These are phyloP conservation scores for Globisporangium yorkense DNA, from an alignment of 352 stramenopile species.

Conservation along the genomic window DNA sequence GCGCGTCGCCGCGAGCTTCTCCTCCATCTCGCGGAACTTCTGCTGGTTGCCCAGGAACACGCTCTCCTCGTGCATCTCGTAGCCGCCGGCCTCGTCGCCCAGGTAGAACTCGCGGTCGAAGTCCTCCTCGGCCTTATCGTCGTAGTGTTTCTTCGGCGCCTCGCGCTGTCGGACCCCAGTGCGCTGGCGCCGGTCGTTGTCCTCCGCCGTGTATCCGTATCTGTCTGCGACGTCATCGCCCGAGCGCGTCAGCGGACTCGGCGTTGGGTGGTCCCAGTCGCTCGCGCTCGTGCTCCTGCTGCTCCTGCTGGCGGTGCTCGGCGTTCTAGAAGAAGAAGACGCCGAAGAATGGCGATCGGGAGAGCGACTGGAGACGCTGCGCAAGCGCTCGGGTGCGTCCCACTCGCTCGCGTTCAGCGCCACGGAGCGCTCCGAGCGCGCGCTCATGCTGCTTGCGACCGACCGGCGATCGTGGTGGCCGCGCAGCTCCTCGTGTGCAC, in stretches of 20 bases:
- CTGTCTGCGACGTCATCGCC: conserved; percentile 5
- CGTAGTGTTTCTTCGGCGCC: conserved; percentile 71
- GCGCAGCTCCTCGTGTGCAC: neutral
- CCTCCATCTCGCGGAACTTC: conserved; percentile 90
- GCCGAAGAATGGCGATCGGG: neutral
- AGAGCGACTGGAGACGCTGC: conserved; percentile 30
- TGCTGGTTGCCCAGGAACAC: conserved; percentile 89
- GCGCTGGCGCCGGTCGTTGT: conserved; percentile 6
- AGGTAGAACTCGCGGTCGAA: conserved; percentile 96
- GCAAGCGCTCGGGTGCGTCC: conserved; percentile 66
- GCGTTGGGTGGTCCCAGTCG: conserved; percentile 51
- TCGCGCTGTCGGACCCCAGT: conserved; percentile 13
- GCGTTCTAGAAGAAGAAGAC: conserved; percentile 11
- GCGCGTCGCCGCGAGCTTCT: conserved; percentile 79
- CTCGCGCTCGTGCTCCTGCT: conserved; percentile 9
- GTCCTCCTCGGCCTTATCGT: conserved; percentile 82
- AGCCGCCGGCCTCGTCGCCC: conserved; percentile 80
- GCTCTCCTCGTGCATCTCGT: conserved; percentile 54
- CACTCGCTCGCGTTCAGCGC: conserved; percentile 62
- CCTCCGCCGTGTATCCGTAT: conserved; percentile 11
- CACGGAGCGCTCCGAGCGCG: conserved; percentile 23
- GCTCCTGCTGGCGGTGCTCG: conserved; percentile 17
- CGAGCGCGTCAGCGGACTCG: conserved; percentile 25
- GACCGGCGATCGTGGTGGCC: conserved; percentile 5
- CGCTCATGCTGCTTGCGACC: conserved; percentile 10